Conservation (phyloP, 2,329 filamentous ascomycete species). For the Colletotrichum cordylinicola region DNA sequence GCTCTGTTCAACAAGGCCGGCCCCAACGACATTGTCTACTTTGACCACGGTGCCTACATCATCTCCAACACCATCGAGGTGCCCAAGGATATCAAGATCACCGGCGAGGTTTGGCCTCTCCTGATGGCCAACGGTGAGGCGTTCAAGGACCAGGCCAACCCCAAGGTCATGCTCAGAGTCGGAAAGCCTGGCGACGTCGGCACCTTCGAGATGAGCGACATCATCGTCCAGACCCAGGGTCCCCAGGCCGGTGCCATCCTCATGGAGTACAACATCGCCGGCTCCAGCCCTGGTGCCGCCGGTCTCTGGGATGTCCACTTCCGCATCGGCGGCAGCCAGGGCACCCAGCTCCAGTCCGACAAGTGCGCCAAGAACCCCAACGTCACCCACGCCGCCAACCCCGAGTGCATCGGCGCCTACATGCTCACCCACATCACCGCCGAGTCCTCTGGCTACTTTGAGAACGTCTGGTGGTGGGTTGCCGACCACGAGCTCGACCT, state of each 20-base stretch:
- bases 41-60: conserved; percentile 77
- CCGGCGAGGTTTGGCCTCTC: conserved; percentile 89
- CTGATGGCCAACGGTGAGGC: conserved; percentile 81
- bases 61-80: conserved; percentile 74
- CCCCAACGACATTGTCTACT: conserved; percentile 71
- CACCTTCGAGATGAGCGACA: conserved; percentile 84
- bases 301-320: conserved; percentile 97
- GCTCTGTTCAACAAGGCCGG: conserved; percentile 73
- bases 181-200: conserved; percentile 80
- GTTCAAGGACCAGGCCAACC: conserved; percentile 78
- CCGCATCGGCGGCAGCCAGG: conserved; percentile 86
- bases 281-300: conserved; percentile 68
- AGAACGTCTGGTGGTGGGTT: conserved; percentile 92
- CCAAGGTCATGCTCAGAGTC: conserved; percentile 84
- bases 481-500: conserved; percentile 89
- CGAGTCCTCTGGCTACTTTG: conserved; percentile 75
- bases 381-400: conserved; percentile 63
- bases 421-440: conserved; percentile 69
- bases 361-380: conserved; percentile 80
- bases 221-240: conserved; percentile 85
- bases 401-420: conserved; percentile 77
- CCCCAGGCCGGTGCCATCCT: conserved; percentile 87
- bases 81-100: conserved; percentile 83
- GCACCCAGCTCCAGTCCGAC: conserved; percentile 81
- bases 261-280: conserved; percentile 88